Base-by-base conservation (phyloP, 2,329 filamentous ascomycete species). In the Akanthomyces lecanii region DNA sequence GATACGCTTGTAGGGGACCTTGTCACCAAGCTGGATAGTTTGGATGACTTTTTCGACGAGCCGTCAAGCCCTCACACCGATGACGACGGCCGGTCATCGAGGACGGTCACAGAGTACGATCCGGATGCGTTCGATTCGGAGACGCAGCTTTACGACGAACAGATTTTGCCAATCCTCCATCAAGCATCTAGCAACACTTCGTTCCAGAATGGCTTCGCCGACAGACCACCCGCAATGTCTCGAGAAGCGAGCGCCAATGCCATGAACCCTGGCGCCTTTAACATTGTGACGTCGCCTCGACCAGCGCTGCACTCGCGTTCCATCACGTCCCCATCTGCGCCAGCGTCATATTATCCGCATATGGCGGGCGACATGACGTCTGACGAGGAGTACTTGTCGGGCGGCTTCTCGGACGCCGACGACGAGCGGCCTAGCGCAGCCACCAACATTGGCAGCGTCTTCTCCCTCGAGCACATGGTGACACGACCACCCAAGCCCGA, bases 171-270 rank as follows among this genome's bases (percentile, higher is more conserved):
- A 0, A 96, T 97, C 58, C 78, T 97, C 6, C 90, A 95, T 69
- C 91, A 95, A 71, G 95, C 92, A 71, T 91, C 83, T 12, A 94
- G 87, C 66, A 88, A 89, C 44, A 85, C 87, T 1, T 92, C 87
- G 2, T 95, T 98, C 74, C 92, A 97, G 69, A 96, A 93, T 70
- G 91, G 91, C 5, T 94, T 97, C 69, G 85, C 88, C 1, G 94
- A 97, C 70, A 82, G 89, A 28, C 82, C 86, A 1, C 82, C 85
- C 5, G 77, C 85, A 14, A 75, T 83, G 73, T 82, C 83, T 14
- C 85, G 87, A 23, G 87, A 86, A 16, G 80, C 81, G 25, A 85
- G 82, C 67, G 77, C 79, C 58, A 87, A 87, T 67, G 81, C 83
- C 3, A 86, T 88, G 85, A 86, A 82, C 61, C 85, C 86, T 0